Percentiles rank a stretch among this genome's conserved stretches.
Conservation (phyloP, 2,329 filamentous ascomycete genomes). For the Trematosphaeria pertusa region DNA sequence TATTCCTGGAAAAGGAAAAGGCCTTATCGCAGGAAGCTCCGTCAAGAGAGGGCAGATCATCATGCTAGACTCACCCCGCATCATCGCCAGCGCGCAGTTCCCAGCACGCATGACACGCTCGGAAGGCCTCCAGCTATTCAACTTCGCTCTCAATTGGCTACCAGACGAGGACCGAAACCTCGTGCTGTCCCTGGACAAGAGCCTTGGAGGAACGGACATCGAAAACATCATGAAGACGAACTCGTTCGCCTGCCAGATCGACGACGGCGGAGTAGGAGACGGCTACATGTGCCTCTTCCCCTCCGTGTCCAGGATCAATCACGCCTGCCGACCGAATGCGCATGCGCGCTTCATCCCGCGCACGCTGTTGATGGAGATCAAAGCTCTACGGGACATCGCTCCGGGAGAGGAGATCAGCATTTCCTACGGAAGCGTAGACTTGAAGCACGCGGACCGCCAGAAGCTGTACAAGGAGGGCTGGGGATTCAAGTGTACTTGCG, state of each 20-base stretch:
- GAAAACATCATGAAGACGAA: slow-evolving; percentile 34
- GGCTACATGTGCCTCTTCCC: slow-evolving; percentile 35
- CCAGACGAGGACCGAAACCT: slow-evolving; percentile 9
- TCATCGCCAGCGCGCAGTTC: slow-evolving; percentile 29
- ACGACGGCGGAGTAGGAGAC: slow-evolving; percentile 26
- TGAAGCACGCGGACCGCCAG: slow-evolving; percentile 24
- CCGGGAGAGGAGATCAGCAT: slow-evolving; percentile 33
- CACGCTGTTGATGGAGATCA: slow-evolving; percentile 29
- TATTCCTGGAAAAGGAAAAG: slow-evolving; percentile 33
- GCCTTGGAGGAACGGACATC: slow-evolving; percentile 19
- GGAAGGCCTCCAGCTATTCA: slow-evolving; percentile 22
- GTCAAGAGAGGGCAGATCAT: slow-evolving; percentile 25
- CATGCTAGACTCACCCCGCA: slow-evolving; percentile 26
- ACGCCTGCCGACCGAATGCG: slow-evolving; percentile 31
- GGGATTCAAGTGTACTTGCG: slow-evolving; percentile 32
- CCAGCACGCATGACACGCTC: slow-evolving; percentile 15
- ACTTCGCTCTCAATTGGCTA: slow-evolving; percentile 16
- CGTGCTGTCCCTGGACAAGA: slow-evolving; percentile 24
- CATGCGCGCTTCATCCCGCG: slow-evolving; percentile 28
- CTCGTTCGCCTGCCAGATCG: slow-evolving; percentile 29
- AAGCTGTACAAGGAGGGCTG: slow-evolving; percentile 27
- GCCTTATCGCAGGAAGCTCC: slow-evolving; percentile 21
- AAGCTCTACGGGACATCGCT: slow-evolving; percentile 24
- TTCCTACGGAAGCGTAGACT: slow-evolving; percentile 28
- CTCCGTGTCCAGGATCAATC: slow-evolving; percentile 30